Evolutionary conservation across 2,329 filamentous ascomycete species (phyloP).

Genomic region (Penicillium sp.): DNA sequence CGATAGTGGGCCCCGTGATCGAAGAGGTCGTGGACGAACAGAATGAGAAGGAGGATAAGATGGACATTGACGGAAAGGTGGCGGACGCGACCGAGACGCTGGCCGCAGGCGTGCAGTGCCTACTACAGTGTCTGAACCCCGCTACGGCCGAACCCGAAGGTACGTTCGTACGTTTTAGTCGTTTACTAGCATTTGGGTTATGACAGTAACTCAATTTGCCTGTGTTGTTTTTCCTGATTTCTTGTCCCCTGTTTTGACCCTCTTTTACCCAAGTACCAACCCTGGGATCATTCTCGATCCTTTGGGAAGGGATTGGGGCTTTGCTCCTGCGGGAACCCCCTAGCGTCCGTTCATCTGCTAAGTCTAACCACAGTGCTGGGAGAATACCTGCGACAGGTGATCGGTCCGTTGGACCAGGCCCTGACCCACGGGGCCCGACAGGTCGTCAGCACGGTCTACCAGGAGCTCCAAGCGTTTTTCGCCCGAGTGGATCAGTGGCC

Average conservation of each 20-base stretch:
- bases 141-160: constrained; percentile 26
- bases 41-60: constrained; percentile 57
- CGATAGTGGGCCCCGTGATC: constrained; percentile 64
- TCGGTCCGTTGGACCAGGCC: constrained; percentile 32
- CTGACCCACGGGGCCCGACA: constrained; percentile 35
- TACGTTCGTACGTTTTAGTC: constrained; percentile 16
- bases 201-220: neutral
- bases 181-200: neutral
- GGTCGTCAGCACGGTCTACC: constrained; percentile 39
- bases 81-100: constrained; percentile 39
- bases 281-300: neutral
- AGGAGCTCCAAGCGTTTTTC: constrained; percentile 37
- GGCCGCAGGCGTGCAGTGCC: constrained; percentile 41
- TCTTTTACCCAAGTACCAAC: neutral
- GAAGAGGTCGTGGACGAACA: constrained; percentile 54
- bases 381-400: constrained; percentile 32
- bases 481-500: constrained; percentile 29
- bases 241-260: neutral
- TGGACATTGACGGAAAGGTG: constrained; percentile 64
- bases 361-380: constrained; percentile 33
- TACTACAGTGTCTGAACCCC: constrained; percentile 42
- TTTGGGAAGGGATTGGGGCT: neutral
- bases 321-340: constrained; percentile 10
- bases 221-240: neutral
- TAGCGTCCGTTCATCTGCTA: constrained; percentile 28